These are phyloP conservation scores for Pezicula neosporulosa DNA, from an alignment of 2,329 filamentous ascomycete species.

Conservation along the genomic window DNA sequence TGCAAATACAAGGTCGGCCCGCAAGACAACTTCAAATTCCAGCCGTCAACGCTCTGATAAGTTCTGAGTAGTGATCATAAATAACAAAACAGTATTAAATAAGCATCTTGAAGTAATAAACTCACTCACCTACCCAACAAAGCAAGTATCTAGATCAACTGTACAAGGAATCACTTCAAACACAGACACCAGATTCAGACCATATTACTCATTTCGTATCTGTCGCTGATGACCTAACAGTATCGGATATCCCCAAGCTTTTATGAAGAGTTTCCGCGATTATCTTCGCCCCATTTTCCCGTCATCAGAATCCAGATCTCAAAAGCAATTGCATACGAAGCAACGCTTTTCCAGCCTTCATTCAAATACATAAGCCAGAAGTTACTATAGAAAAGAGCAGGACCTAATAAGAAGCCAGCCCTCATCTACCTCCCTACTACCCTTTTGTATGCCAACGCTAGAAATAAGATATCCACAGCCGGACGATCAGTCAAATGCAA, in stretches of 20 bases:
- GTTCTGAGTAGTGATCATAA: not conserved
- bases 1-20: no score
- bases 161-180: no score
- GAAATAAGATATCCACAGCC: not conserved
- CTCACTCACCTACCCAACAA: not conserved
- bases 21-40: no score
- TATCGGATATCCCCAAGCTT: not conserved
- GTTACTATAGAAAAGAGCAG: not conserved
- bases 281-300: not conserved
- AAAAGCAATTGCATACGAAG: not conserved
- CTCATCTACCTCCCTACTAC: not conserved
- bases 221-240: not conserved
- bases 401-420: not conserved
- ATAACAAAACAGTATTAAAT: not conserved
- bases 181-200: no score
- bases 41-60: no score
- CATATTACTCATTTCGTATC: not conserved
- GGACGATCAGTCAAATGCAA: no score
- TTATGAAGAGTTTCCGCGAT: not conserved
- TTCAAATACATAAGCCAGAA: conserved; percentile 6
- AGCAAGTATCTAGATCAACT: no score
- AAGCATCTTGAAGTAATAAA: not conserved
- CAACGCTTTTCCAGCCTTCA: not conserved
- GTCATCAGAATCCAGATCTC: not conserved
- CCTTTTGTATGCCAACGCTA: conserved; percentile 4